Base-by-base conservation (phyloP, 805 yeast species). In the Candida rishiriensis region DNA sequence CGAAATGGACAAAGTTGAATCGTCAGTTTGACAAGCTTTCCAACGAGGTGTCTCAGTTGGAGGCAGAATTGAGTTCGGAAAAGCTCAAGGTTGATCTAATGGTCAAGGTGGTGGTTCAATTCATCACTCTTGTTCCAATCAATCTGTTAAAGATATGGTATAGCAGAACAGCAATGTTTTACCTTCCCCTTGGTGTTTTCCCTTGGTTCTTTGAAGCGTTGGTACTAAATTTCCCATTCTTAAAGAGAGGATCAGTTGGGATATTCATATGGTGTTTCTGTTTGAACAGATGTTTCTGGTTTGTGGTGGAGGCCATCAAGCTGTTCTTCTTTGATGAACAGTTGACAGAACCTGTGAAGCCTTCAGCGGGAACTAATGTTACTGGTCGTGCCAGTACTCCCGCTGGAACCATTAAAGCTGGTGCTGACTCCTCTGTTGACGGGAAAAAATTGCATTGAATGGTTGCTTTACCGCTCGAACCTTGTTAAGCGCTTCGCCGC, bases 1-100 rank as follows among this genome's bases (percentile, higher is more conserved):
- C 97, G 28, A 83, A 78, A 57, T 93, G 98, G 98, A 95, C 97
- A 1, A 88, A 88, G 61, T 71, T 90, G 49, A 90, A 88, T 57
- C 76, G 99, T 39, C 76, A 73, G 53, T 67, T 74, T 46, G 89
- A 83, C 51, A 73, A 75, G 47, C 57, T 86, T 40, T 70, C 72
- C 36, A 69, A 64, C 13, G 79, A 85, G 47, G 66, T 84, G 36
- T 74, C 71, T 14, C 45, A 53, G 9, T 52, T 77, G 38, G 73
- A 71, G 41, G 59, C 64, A 35, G 55, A 62, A 10, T 56, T 83
- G 12, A 56, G 68, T 5, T 36, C 58, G 10, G 59, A 67, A 31
- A 71, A 72, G 46, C 54, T 65, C 8, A 41, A 41, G 7, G 54
- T 80, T 44, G 61, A 64, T 42, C 53, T 58, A 18, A 36, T 50